Base-by-base conservation (phyloP, 257 asterid genomes). In the Galeopsis tetrahit region DNA sequence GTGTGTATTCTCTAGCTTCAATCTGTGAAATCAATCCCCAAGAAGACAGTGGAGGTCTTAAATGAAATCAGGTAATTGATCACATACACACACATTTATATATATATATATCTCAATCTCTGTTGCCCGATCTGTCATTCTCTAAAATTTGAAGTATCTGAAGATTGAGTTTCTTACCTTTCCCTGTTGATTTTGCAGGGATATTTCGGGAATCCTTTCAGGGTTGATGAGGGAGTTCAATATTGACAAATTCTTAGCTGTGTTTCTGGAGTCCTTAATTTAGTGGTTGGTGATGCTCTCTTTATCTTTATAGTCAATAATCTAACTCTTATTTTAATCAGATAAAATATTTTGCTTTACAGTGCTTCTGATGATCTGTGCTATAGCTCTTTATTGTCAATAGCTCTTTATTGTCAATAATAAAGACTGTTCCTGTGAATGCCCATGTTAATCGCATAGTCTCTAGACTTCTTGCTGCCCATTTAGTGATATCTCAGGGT, bases 201-300 rank as follows among this genome's bases (percentile, higher is more conserved):
- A 86, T 82, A 72, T 94, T 69, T 62, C 86, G 13, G 83, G 74
- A 74, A 73, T 88, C 81, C 86, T 94, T 34, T 67, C 77, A 64
- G 95, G 82, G 52, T 78, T 94, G 79, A 75, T 77, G 14, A 80
- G 82, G 86, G 97, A 86, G 48, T 94, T 89, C 86, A 90, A 90
- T 78, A 85, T 89, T 35, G 96, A 90, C 44, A 85, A 84, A 53
- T 94, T 94, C 83, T 40, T 94, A 56, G 73, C 78, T 13, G 87
- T 88, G 72, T 73, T 89, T 78, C 79, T 91, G 73, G 90, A 92
- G 72, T 91, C 98, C 68, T 87, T 91, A 80, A 75, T 91, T 33
- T 93, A 86, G 77, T 59, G 98, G 99, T 94, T 78, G 58, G 81
- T 72, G 71, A 66, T 66, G 73, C 36, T 51, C 33, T 70, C 49